Evolutionary conservation across 164 flowering plant genomes (phyloP), one percentile per base, ranked within the genome.

Genomic region (Nymphaea thermarum): DNA sequence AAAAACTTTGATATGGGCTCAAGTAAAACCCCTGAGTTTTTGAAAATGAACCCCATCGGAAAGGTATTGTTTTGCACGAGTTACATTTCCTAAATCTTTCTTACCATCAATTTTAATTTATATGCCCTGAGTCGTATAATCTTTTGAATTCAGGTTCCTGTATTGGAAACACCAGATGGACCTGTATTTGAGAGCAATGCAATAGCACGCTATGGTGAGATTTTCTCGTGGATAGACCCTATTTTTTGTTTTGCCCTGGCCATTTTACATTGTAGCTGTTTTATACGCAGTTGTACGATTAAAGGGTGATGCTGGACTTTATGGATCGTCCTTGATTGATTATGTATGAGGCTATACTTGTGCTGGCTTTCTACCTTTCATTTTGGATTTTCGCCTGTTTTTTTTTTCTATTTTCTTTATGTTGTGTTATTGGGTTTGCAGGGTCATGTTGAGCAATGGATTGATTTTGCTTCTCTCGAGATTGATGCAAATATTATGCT

Each of bases 31-130:
- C 86, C 90, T 1, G 87, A 86, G 62, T 89, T 81, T 75, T 70
- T 87, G 44, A 84, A 84, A 77, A 86, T 89, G 89, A 89, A 89
- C 69, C 96, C 96, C 18, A 72, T 89, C 73, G 96, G 96, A 65
- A 89, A 89, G 96, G 94, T 86, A 25, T 1, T 14, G 6, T 43
- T 11, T 6, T 15, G 36, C 36, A 25, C 36, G 1, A 25, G 36
- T 25, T 25, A 25, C 36, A 25, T 25, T 25, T 25, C 1, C 36
- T 25, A 25, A 25, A 25, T 25, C 36, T 25, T 25, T 25, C 36
- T 25, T 1, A 25, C 36, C 36, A 25, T 25, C 36, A 25, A 25
- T 25, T 25, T 25, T 25, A 25, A 25, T 25, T 25, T 25, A 25
- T 25, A 25, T 25, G 36, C 36, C 36, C 36, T 25, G 36, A 1